phyloP scores from a whole-genome alignment of 2,329 filamentous ascomycete species.

The Penicillium vulpinum region DNA sequence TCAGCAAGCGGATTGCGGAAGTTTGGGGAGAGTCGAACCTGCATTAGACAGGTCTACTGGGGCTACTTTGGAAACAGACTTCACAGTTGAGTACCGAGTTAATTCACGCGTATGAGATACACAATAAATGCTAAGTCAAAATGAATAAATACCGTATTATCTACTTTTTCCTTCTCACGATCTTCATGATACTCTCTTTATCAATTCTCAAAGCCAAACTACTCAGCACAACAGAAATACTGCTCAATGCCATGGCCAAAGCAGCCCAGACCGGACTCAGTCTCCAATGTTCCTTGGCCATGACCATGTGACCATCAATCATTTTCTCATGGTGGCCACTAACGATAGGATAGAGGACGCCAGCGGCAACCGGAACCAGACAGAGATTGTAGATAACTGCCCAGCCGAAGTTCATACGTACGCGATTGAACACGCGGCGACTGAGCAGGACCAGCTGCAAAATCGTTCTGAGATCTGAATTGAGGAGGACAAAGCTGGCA shows the following conservation, averaged over 20 bases:
- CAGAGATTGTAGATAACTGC: constrained; percentile 78
- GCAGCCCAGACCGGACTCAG: constrained; percentile 70
- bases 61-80: neutral
- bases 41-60: neutral
- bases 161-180: constrained; percentile 16
- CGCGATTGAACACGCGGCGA: constrained; percentile 69
- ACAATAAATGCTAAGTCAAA: neutral
- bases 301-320: constrained; percentile 34
- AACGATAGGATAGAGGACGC: constrained; percentile 67
- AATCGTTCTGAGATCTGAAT: constrained; percentile 67
- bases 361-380: constrained; percentile 77
- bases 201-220: constrained; percentile 68
- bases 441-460: constrained; percentile 73
- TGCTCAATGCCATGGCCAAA: constrained; percentile 89
- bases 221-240: constrained; percentile 82
- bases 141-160: neutral
- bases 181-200: constrained; percentile 21
- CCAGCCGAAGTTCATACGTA: constrained; percentile 85
- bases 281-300: constrained; percentile 44
- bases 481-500: constrained; percentile 77
- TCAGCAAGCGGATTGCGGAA: constrained; percentile 71
- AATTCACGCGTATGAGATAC: neutral
- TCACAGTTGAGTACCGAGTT: neutral
- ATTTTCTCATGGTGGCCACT: constrained; percentile 39
- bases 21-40: constrained; percentile 59